Base-by-base conservation (phyloP, 2,329 filamentous ascomycete species). In the Epichloe hybrida region DNA sequence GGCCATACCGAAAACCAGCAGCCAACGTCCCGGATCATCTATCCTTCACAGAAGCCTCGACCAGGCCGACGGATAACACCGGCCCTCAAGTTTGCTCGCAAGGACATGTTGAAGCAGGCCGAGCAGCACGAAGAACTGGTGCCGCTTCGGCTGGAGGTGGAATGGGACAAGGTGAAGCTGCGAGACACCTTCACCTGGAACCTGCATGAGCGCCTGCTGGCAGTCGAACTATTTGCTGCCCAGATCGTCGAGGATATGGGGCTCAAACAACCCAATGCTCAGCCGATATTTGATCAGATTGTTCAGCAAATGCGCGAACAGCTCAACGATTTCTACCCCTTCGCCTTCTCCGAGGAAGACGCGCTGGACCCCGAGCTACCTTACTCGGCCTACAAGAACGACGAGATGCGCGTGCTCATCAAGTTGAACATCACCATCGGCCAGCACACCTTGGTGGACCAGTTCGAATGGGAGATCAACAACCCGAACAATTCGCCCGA, bases 101-200 rank as follows among this genome's bases (percentile, higher is more conserved):
- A 88, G 64, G 88, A 95, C 57, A 78, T 90, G 72, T 78, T 81
- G 55, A 80, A 83, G 58, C 93, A 97, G 70, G 88, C 88, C 23
- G 91, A 97, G 59, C 86, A 91, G 63, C 76, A 88, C 49, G 93
- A 98, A 65, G 88, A 96, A 63, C 72, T 98, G 50, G 87, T 97
- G 1, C 93, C 93, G 3, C 79, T 98, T 57, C 81, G 93, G 46
- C 71, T 98, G 50, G 93, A 98, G 60, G 87, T 97, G 47, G 93
- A 98, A 62, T 86, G 87, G 77, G 91, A 97, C 58, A 95, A 95
- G 71, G 80, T 97, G 59, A 93, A 93, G 68, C 75, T 98, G 54
- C 86, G 93, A 65, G 93, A 98, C 67, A 97, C 93, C 1, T 96
- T 98, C 59, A 97, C 93, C 3, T 98, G 91, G 90, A 98, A 98